Conservation (phyloP, 73 alveolate genomes). For the Loxodes magnus region DNA sequence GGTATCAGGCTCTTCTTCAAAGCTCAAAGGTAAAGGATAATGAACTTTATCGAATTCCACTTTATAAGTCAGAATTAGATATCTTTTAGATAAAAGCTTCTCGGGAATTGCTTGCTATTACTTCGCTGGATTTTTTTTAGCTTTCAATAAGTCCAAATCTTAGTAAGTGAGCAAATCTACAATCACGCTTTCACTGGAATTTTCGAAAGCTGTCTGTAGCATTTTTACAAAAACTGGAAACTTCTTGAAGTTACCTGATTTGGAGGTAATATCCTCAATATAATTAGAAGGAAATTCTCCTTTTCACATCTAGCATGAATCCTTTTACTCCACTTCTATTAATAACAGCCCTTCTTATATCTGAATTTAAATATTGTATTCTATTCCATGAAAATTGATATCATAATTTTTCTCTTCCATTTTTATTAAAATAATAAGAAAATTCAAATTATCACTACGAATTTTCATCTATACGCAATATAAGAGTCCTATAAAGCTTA, state of each 20-base stretch:
- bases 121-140: too few species aligned
- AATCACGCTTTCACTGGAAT: constrained; percentile 29
- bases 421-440: too few species aligned
- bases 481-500: too few species aligned
- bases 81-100: constrained; percentile 29
- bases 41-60: constrained; percentile 60
- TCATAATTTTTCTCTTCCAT: too few species aligned
- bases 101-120: too few species aligned
- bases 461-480: too few species aligned
- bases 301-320: constrained; percentile 30
- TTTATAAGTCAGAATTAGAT: constrained; percentile 39
- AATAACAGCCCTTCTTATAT: too few species aligned
- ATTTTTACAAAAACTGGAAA: constrained; percentile 39
- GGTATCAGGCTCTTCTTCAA: constrained; percentile 42
- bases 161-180: constrained; percentile 46
- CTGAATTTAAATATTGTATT: too few species aligned
- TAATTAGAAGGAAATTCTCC: constrained; percentile 34
- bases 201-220: constrained; percentile 36
- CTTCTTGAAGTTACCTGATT: constrained; percentile 44
- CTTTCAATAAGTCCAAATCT: too few species aligned
- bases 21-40: constrained; percentile 53
- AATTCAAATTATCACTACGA: too few species aligned
- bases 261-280: constrained; percentile 51
- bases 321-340: constrained; percentile 35
- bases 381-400: too few species aligned